Percentiles rank a stretch among this genome's conserved stretches.
phyloP scores from a whole-genome alignment of 495 filamentous ascomycete genomes.

The Jackrogersella multiformis region DNA sequence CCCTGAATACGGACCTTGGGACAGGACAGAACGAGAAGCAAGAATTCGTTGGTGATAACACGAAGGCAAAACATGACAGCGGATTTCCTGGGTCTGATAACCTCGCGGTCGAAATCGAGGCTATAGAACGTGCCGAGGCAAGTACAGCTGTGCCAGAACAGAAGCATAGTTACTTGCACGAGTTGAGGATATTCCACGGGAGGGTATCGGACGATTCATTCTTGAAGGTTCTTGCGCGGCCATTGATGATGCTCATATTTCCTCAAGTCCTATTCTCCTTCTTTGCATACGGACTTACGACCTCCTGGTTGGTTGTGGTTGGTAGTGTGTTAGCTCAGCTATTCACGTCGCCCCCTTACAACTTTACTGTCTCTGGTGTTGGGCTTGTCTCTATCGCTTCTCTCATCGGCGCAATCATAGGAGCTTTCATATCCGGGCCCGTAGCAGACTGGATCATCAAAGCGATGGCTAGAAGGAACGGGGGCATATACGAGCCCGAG shows the following conservation, averaged over 20 bases:
- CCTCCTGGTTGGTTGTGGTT: constrained; percentile 55
- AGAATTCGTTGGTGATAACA: constrained; percentile 7
- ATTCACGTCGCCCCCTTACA: constrained; percentile 52
- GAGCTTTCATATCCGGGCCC: constrained; percentile 49
- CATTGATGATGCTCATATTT: constrained; percentile 50
- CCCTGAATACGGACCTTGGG: constrained; percentile 46
- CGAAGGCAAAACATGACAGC: constrained; percentile 10
- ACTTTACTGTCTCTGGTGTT: constrained; percentile 50
- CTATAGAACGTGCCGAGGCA: constrained; percentile 12
- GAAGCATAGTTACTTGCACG: constrained; percentile 50
- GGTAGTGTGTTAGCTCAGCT: constrained; percentile 52
- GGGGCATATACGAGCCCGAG: constrained; percentile 58
- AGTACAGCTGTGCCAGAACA: constrained; percentile 30
- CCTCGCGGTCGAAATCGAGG: constrained; percentile 18
- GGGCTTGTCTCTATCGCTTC: constrained; percentile 54
- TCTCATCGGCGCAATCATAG: constrained; percentile 50
- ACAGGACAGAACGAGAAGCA: constrained; percentile 25
- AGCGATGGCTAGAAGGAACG: constrained; percentile 52
- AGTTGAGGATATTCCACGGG: constrained; percentile 50
- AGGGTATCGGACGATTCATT: constrained; percentile 49
- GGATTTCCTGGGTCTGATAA: constrained; percentile 2
- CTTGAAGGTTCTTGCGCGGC: constrained; percentile 50
- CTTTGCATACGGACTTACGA: constrained; percentile 54
- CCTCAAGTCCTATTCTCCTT: constrained; percentile 55
- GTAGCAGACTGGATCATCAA: constrained; percentile 53